Conservation (phyloP, 177 flowering plant species). For the Telopea speciosissima region DNA sequence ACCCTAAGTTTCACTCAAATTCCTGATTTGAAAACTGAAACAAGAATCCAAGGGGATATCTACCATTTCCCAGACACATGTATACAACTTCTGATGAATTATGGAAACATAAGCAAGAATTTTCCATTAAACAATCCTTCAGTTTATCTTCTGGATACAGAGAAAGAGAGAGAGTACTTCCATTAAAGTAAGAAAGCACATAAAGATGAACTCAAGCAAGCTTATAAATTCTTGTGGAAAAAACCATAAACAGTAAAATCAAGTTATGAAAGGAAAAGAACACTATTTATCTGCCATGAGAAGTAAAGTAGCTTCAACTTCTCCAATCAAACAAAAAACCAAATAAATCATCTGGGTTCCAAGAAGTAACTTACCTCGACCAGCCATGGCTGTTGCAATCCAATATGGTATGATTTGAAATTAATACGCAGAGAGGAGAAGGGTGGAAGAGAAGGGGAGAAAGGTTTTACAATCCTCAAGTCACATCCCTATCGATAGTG, state of each 20-base stretch:
- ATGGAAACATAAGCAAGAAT: not conserved
- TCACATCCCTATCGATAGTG: not conserved
- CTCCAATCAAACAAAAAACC: not conserved
- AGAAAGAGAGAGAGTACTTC: too few relatives aligned
- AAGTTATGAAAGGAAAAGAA: not conserved
- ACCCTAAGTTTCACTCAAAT: too few relatives aligned
- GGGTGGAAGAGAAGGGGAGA: too few relatives aligned
- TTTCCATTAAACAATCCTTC: not conserved
- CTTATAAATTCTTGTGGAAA: not conserved
- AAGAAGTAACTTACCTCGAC: not conserved
- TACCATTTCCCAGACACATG: too few relatives aligned
- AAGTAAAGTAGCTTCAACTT: not conserved
- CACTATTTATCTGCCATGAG: not conserved
- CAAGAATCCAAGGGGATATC: too few relatives aligned
- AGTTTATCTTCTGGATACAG: not conserved
- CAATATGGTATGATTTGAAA: not conserved
- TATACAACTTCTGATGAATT: too few relatives aligned
- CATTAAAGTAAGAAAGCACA: too few relatives aligned
- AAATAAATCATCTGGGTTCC: not conserved
- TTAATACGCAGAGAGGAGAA: not conserved
- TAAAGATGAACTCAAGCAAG: too few relatives aligned
- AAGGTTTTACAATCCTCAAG: not conserved
- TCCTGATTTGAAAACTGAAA: too few relatives aligned
- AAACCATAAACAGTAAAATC: not conserved
- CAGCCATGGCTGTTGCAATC: not conserved